These are phyloP conservation scores for Leccinum sublutescens DNA, from an alignment of 768 basidiomycete species.

Conservation along the genomic window DNA sequence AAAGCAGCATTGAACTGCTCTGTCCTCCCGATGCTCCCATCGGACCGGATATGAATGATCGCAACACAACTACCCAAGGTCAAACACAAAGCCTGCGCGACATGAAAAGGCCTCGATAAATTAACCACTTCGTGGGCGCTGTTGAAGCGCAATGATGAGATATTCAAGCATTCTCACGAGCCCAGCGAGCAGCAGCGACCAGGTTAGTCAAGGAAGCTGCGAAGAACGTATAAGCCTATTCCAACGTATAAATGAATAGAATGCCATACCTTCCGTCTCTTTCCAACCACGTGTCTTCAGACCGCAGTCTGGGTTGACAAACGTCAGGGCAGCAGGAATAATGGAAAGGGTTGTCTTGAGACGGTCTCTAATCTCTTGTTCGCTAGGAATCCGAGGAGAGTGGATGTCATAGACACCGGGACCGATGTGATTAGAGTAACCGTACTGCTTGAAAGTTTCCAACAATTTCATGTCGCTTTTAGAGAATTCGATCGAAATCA, in stretches of 20 bases:
- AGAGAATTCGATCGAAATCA: constrained; percentile 98
- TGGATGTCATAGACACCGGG: constrained; percentile 99
- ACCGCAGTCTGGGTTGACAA: constrained; percentile 98
- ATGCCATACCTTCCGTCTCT: constrained; percentile 75
- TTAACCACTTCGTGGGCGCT: constrained; percentile 76
- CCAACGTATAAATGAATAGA: constrained; percentile 1
- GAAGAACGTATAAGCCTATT: constrained; percentile 9
- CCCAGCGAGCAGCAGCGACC: constrained; percentile 91
- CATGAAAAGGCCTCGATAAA: constrained; percentile 40
- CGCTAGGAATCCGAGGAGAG: constrained; percentile 94
- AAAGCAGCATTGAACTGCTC: constrained; percentile 22
- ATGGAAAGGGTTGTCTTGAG: constrained; percentile 80
- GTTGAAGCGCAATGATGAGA: constrained; percentile 76
- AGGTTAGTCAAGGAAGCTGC: constrained; percentile 78
- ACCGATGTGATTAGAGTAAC: constrained; percentile 96
- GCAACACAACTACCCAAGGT: constrained; percentile 55
- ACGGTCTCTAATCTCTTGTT: constrained; percentile 93
- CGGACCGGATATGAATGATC: constrained; percentile 27
- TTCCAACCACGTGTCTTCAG: constrained; percentile 99
- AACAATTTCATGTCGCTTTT: constrained; percentile 99
- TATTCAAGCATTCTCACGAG: constrained; percentile 74
- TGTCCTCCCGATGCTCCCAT: constrained; percentile 16
- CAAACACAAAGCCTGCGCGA: constrained; percentile 39
- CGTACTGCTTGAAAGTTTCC: constrained; percentile 90
- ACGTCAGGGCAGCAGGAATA: constrained; percentile 77